Evolutionary conservation across 257 asterid genomes (phyloP).

Genomic region (Solanum pinnatisectum): DNA sequence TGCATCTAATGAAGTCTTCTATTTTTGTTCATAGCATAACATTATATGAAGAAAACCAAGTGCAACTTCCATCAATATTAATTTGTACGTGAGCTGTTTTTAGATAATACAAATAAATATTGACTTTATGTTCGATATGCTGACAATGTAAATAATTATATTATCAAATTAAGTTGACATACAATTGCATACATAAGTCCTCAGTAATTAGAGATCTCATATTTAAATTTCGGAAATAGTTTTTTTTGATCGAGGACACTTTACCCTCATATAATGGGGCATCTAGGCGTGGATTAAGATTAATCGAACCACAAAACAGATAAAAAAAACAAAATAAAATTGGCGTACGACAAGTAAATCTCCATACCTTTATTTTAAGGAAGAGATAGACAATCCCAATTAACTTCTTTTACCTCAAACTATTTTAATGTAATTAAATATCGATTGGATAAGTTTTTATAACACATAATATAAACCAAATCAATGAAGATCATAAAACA

Average conservation of each 20-base stretch:
- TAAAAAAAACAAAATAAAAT: background rate
- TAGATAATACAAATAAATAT: background rate
- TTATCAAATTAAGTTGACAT: background rate
- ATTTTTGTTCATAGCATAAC: background rate
- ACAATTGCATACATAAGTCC: background rate
- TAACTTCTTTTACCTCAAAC: background rate
- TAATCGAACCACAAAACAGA: background rate
- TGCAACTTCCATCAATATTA: background rate
- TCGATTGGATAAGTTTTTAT: too few relatives aligned
- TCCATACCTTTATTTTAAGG: background rate
- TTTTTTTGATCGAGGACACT: background rate
- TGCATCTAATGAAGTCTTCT: background rate
- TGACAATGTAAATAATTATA: background rate
- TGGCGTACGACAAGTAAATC: background rate
- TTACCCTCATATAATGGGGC: background rate
- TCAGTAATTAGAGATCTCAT: rapidly evolving
- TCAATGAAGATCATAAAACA: background rate
- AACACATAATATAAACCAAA: background rate
- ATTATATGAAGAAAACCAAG: background rate
- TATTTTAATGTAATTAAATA: background rate
- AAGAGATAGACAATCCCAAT: background rate
- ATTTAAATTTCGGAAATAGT: rapidly evolving
- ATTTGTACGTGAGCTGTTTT: background rate
- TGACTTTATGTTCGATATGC: background rate
- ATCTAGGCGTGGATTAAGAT: background rate